phyloP scores from a whole-genome alignment of 2,329 filamentous ascomycete genomes.

The Cercospora sp. region DNA sequence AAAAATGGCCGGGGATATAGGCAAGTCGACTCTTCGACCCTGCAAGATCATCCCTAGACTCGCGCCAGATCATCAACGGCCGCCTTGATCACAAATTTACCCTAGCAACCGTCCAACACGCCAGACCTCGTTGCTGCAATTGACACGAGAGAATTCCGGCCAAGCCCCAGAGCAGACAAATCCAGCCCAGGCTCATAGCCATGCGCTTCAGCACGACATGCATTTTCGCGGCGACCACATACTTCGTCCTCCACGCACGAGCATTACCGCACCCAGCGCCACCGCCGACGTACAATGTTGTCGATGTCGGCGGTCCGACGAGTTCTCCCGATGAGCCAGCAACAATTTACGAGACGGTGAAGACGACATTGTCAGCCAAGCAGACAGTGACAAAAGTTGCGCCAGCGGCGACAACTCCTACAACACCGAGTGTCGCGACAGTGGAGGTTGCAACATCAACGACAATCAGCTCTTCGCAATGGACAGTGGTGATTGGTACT shows the following conservation, averaged over 20 bases:
- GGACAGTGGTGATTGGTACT: neutral
- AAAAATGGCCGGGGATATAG: slow-evolving; percentile 7
- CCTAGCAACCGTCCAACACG: slow-evolving; percentile 7
- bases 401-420: slow-evolving; percentile 19
- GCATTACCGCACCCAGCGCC: slow-evolving; percentile 33
- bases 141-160: neutral
- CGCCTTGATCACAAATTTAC: slow-evolving; percentile 19
- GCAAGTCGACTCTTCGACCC: slow-evolving; percentile 2
- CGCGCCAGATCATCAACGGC: slow-evolving; percentile 20
- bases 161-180: neutral
- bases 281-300: slow-evolving; percentile 34
- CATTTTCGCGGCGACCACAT: slow-evolving; percentile 26
- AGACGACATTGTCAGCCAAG: slow-evolving; percentile 18
- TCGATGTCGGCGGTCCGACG: slow-evolving; percentile 33
- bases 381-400: slow-evolving; percentile 15
- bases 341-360: slow-evolving; percentile 31
- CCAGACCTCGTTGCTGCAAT: slow-evolving; percentile 4
- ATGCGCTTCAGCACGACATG: slow-evolving; percentile 22
- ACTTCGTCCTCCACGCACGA: slow-evolving; percentile 27
- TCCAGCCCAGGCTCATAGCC: slow-evolving; percentile 3
- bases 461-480: slow-evolving; percentile 11
- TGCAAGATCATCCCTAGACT: slow-evolving; percentile 12
- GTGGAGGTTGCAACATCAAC: slow-evolving; percentile 1
- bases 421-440: neutral
- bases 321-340: slow-evolving; percentile 20